A percentile compares a stretch with the other conserved stretches of the same genome.
Evolutionary conservation across 2,329 filamentous ascomycete species (phyloP).

Genomic region (Coniochaeta prunicola): DNA sequence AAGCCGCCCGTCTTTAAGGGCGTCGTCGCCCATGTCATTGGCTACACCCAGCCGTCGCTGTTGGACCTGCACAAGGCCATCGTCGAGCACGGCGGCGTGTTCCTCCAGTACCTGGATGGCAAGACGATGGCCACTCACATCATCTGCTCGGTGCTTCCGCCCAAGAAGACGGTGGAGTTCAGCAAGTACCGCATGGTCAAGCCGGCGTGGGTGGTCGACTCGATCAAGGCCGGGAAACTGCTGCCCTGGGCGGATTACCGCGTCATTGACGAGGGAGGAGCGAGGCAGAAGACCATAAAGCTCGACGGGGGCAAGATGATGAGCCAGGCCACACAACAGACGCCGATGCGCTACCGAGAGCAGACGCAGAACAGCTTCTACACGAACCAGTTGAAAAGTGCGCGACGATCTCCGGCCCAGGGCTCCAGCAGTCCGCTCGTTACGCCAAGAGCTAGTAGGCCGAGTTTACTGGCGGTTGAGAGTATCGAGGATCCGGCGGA

Average conservation of each 20-base stretch:
- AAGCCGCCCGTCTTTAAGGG: conserved; percentile 86
- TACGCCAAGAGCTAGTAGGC: conserved; percentile 7
- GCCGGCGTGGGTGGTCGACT: conserved; percentile 90
- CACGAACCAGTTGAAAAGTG: conserved; percentile 56
- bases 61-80: conserved; percentile 82
- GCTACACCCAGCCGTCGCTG: conserved; percentile 90
- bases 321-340: conserved; percentile 55
- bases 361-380: conserved; percentile 83
- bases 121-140: conserved; percentile 97
- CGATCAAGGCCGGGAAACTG: conserved; percentile 70
- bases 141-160: conserved; percentile 81
- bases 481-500: conserved; percentile 32
- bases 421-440: conserved; percentile 13
- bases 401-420: conserved; percentile 18
- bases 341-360: conserved; percentile 62
- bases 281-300: conserved; percentile 69
- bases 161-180: conserved; percentile 90
- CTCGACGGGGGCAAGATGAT: conserved; percentile 55
- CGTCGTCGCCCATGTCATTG: conserved; percentile 85
- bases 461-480: conserved; percentile 12
- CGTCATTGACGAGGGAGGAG: conserved; percentile 77
- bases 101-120: conserved; percentile 87
- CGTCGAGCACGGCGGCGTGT: conserved; percentile 88
- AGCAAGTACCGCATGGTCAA: conserved; percentile 84
- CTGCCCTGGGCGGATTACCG: conserved; percentile 83